Evolutionary conservation across 1,284 basidiomycete genomes (phyloP), one percentile per base, ranked within the genome.

Genomic region (Leucoagaricus sp.): DNA sequence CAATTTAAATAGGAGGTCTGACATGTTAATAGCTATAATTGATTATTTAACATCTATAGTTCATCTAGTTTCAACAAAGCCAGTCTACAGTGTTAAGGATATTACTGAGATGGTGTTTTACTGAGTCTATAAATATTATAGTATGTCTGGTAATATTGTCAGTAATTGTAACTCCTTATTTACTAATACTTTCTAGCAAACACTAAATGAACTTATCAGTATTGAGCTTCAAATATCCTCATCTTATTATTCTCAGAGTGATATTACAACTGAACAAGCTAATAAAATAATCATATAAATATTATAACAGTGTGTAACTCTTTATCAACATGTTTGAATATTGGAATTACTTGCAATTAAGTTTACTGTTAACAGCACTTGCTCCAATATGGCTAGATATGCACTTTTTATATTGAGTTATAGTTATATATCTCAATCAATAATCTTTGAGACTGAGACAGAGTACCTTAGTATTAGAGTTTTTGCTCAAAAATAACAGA

Each of bases 251-350:
- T 29, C 41, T 1, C 40, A 53, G 41, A 33, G 13, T 12, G 28
- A 79, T 56, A 73, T 75, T 0, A 61, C 66, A 0, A 76, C 72
- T 0, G 75, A 79, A 60, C 64, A 69, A 0, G 72, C 72, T 0
- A 78, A 77, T 52, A 56, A 68, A 5, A 77, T 71, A 0, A 60
- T 77, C 4, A 69, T 63, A 1, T 72, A 75, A 45, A 75, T 77
- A 67, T 50, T 79, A 4, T 48, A 74, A 0, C 65, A 69, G 34
- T 71, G 66, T 36, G 61, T 78, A 0, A 7, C 33, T 0, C 55
- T 61, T 0, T 63, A 70, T 12, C 77, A 78, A 50, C 65, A 60
- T 29, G 69, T 76, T 55, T 78, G 75, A 75, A 72, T 68, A 0
- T 10, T 19, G 1, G 66, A 65, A 34, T 48, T 77, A 23, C 73